Conservation (phyloP, 2,329 filamentous ascomycete genomes). For the Pleomassaria siparia region DNA sequence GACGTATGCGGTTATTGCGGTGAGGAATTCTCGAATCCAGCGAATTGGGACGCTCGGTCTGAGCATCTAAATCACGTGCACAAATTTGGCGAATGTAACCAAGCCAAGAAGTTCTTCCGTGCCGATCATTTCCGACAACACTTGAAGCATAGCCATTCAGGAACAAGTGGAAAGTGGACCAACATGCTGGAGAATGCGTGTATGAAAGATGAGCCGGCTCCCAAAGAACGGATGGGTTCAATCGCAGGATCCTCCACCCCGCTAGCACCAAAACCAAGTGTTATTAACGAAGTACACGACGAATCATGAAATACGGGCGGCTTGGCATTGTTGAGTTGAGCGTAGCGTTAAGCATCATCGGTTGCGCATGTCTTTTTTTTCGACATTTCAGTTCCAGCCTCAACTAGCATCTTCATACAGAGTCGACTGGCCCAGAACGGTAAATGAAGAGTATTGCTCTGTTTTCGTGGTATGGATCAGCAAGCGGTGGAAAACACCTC, state of each 20-base stretch:
- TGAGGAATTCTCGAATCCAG: slow-evolving; percentile 83
- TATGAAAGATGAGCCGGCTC: slow-evolving; percentile 83
- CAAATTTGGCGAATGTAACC: slow-evolving; percentile 98
- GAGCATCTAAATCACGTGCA: slow-evolving; percentile 88
- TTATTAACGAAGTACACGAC: slow-evolving; percentile 43
- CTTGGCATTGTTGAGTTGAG: slow-evolving; percentile 19
- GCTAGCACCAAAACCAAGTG: slow-evolving; percentile 37
- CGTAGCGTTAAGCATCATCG: slow-evolving; percentile 25
- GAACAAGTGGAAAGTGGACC: slow-evolving; percentile 97
- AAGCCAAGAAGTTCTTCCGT: slow-evolving; percentile 95
- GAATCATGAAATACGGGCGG: slow-evolving; percentile 36
- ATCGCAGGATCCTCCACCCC: slow-evolving; percentile 30
- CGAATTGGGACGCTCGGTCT: slow-evolving; percentile 85
- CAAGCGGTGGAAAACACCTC: slow-evolving; percentile 1
- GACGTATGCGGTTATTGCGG: slow-evolving; percentile 96
- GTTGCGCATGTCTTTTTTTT: slow-evolving; percentile 14
- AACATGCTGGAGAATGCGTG: slow-evolving; percentile 97
- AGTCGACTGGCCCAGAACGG: not conserved
- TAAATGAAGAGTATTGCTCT: not conserved
- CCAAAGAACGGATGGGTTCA: slow-evolving; percentile 44
- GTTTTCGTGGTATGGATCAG: not conserved
- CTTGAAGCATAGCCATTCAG: slow-evolving; percentile 94
- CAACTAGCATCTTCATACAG: not conserved
- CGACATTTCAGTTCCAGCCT: slow-evolving; percentile 10
- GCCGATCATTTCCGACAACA: slow-evolving; percentile 98